phyloP scores from a whole-genome alignment of 352 stramenopile species.

The Aphanomyces invadans region DNA sequence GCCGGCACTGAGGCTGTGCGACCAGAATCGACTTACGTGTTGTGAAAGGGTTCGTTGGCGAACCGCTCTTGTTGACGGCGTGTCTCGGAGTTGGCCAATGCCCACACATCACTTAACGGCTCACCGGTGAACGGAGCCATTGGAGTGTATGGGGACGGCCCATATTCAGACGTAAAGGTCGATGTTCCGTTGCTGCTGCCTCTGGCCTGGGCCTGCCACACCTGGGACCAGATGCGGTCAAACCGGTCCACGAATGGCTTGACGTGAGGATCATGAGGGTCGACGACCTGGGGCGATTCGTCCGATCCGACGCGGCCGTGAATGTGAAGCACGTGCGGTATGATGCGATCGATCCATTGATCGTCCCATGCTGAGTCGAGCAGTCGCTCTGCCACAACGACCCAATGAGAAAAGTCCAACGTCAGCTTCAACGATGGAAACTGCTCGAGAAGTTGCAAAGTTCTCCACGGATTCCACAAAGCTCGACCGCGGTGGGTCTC shows the following conservation, averaged over 20 bases:
- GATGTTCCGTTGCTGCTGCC: slow-evolving; percentile 25
- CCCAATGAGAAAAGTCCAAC: slow-evolving; percentile 64
- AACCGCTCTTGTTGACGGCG: slow-evolving; percentile 19
- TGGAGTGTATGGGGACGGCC: slow-evolving; percentile 45
- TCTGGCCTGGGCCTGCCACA: slow-evolving; percentile 37
- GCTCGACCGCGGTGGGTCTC: slow-evolving; percentile 62
- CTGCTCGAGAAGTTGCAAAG: slow-evolving; percentile 45
- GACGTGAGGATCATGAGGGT: slow-evolving; percentile 31
- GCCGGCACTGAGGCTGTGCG: too few relatives aligned
- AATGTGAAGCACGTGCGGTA: slow-evolving; percentile 52
- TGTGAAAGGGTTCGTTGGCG: too few relatives aligned
- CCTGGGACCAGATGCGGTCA: slow-evolving; percentile 40
- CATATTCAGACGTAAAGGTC: slow-evolving; percentile 69
- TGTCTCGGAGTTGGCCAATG: slow-evolving; percentile 10
- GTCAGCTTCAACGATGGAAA: slow-evolving; percentile 59
- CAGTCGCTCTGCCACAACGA: slow-evolving; percentile 45
- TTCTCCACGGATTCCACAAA: slow-evolving; percentile 65
- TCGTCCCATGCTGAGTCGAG: slow-evolving; percentile 42
- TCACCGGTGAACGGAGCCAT: slow-evolving; percentile 19
- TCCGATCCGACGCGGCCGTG: slow-evolving; percentile 50
- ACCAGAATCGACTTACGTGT: too few relatives aligned
- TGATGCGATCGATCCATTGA: slow-evolving; percentile 37
- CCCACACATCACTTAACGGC: slow-evolving; percentile 22
- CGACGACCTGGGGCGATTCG: slow-evolving; percentile 43
- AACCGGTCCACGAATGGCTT: slow-evolving; percentile 38